Conservation (phyloP, 495 filamentous ascomycete genomes). For the Lophiotrema nucula region DNA sequence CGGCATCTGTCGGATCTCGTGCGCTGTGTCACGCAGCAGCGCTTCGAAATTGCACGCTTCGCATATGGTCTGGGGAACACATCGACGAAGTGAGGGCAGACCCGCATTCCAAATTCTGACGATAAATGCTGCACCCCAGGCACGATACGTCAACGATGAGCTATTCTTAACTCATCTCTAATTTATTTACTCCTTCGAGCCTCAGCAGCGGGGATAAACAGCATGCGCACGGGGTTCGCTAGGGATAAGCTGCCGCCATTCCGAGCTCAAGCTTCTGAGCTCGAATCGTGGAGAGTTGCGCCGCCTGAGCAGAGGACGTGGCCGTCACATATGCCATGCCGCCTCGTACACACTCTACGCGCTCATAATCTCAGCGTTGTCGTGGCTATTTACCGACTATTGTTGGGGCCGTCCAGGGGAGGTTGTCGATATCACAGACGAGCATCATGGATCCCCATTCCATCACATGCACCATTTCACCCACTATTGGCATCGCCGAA, state of each 20-base stretch:
- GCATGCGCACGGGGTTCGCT: conserved; percentile 25
- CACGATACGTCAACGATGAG: conserved; percentile 2
- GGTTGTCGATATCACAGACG: neutral
- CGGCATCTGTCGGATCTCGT: too few species aligned
- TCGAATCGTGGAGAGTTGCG: conserved; percentile 26
- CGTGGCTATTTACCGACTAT: conserved; percentile 5
- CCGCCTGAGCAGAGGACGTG: conserved; percentile 11
- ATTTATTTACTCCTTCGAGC: conserved; percentile 12
- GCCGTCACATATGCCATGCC: conserved; percentile 1
- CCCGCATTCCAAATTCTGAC: conserved; percentile 7
- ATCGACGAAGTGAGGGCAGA: neutral
- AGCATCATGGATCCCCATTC: neutral
- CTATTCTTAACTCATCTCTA: conserved; percentile 20
- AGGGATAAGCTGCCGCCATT: conserved; percentile 29
- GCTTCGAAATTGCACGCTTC: neutral
- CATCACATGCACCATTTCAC: conserved; percentile 12
- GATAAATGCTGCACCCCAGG: neutral
- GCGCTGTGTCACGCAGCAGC: neutral
- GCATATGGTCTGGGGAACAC: neutral
- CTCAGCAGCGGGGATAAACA: neutral
- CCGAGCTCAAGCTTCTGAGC: conserved; percentile 31
- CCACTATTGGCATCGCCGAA: neutral
- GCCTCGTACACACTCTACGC: neutral
- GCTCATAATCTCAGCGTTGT: neutral
- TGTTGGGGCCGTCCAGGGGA: too few species aligned